Percentiles rank a stretch among this genome's conserved stretches.
phyloP scores from a whole-genome alignment of 768 basidiomycete genomes.

The Psilocybe cubensis region DNA sequence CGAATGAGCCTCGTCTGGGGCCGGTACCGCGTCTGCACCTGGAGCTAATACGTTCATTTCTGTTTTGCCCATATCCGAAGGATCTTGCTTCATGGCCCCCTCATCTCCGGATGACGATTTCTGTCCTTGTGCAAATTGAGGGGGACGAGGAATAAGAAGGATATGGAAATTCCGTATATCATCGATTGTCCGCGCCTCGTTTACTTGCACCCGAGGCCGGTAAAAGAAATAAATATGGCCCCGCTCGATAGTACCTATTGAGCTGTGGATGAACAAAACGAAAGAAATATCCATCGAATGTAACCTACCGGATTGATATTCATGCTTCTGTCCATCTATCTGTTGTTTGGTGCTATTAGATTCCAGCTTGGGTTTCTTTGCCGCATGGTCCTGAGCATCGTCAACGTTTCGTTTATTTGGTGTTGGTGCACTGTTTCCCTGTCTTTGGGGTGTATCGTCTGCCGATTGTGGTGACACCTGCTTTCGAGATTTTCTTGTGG shows the following conservation, averaged over 20 bases:
- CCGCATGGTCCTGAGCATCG: constrained; percentile 25
- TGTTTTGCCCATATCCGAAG: constrained; percentile 27
- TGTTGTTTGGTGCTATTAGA: constrained; percentile 11
- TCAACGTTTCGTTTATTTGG: background rate
- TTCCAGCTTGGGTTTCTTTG: constrained; percentile 30
- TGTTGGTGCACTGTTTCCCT: no score
- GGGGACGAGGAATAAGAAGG: constrained; percentile 59
- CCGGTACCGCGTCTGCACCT: constrained; percentile 56
- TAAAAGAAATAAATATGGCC: constrained; percentile 72
- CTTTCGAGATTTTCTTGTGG: constrained; percentile 13
- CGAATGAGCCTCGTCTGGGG: constrained; percentile 33
- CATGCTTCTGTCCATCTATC: constrained; percentile 12
- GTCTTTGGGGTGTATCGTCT: no score
- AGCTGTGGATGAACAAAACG: background rate
- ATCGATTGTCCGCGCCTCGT: constrained; percentile 57
- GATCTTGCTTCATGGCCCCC: constrained; percentile 19
- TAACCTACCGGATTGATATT: constrained; percentile 22
- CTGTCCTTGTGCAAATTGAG: constrained; percentile 37
- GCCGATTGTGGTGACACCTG: background rate
- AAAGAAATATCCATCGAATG: background rate
- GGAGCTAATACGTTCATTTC: constrained; percentile 46
- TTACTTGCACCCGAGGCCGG: constrained; percentile 56
- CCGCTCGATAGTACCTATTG: constrained; percentile 56
- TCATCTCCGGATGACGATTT: constrained; percentile 7
- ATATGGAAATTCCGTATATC: constrained; percentile 63